phyloP scores from a whole-genome alignment of 306 rosid species.

The Vicia villosa region DNA sequence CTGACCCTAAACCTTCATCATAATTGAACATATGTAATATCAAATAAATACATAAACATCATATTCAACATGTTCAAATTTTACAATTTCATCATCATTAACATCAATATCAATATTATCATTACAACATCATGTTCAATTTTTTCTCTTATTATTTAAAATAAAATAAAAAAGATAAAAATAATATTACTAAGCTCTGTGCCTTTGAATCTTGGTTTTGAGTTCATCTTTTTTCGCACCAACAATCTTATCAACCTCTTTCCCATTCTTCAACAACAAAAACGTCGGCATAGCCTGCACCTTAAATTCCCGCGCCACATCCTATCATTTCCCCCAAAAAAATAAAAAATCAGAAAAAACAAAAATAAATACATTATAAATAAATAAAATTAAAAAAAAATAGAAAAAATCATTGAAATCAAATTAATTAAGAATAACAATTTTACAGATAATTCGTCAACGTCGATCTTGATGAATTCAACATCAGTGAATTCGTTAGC shows the following conservation, averaged over 20 bases:
- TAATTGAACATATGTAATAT: no score
- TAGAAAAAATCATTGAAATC: background rate
- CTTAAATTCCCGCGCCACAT: constrained; percentile 62
- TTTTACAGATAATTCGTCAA: constrained; percentile 74
- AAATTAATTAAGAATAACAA: background rate
- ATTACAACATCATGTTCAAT: background rate
- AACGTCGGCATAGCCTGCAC: constrained; percentile 95
- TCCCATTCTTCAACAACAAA: constrained; percentile 71
- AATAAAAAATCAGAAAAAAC: background rate
- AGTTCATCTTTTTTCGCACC: constrained; percentile 87
- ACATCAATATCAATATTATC: no score
- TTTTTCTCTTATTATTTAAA: background rate
- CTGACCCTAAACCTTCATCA: no score
- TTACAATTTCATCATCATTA: background rate
- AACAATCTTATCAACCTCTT: constrained; percentile 62
- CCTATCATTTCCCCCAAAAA: constrained; percentile 41
- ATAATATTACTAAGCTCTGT: constrained; percentile 35
- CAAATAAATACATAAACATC: background rate
- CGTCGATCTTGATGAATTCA: constrained; percentile 82
- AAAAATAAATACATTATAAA: background rate
- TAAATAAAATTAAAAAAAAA: background rate
- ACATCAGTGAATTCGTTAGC: constrained; percentile 57
- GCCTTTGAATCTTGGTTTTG: constrained; percentile 54
- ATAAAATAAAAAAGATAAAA: background rate
- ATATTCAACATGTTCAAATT: background rate